phyloP scores from a whole-genome alignment of 768 basidiomycete genomes.

The Holtermannia corniformis region DNA sequence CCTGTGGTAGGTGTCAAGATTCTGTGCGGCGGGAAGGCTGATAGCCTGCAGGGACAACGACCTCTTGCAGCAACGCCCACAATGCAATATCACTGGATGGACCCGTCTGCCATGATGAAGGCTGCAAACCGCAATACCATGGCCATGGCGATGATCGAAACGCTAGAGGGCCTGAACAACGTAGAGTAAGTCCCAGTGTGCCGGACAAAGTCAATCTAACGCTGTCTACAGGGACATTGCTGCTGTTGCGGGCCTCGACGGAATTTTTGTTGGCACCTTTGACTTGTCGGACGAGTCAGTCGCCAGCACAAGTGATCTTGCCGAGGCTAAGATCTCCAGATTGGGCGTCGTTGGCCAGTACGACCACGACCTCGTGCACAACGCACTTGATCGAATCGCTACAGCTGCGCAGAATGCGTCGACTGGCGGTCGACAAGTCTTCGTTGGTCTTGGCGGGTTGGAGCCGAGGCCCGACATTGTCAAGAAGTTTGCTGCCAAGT shows the following conservation, averaged over 20 bases:
- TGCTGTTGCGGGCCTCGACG: constrained; percentile 26
- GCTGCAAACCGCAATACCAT: constrained; percentile 18
- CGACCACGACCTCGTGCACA: constrained; percentile 12
- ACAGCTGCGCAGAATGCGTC: constrained; percentile 18
- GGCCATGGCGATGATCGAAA: constrained; percentile 30
- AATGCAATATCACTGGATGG: constrained; percentile 16
- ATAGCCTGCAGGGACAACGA: constrained; percentile 21
- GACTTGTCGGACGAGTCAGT: constrained; percentile 27
- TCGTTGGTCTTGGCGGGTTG: constrained; percentile 26
- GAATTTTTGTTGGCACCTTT: constrained; percentile 18
- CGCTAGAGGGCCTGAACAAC: constrained; percentile 14
- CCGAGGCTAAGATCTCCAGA: constrained; percentile 6
- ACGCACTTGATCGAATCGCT: constrained; percentile 15
- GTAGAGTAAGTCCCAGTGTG: constrained; percentile 13
- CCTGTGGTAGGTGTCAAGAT: too few relatives aligned
- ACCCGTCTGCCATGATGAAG: constrained; percentile 15
- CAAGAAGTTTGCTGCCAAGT: constrained; percentile 16
- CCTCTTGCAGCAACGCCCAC: constrained; percentile 20
- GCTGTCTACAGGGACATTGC: constrained; percentile 20
- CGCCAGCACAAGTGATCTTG: not conserved
- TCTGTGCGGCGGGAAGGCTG: too few relatives aligned
- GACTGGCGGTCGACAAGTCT: constrained; percentile 10
- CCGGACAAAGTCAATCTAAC: not conserved
- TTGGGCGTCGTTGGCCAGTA: constrained; percentile 31
- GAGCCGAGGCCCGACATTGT: constrained; percentile 25